Evolutionary conservation across 345 rosid species (phyloP), one percentile per base, ranked within the genome.

Genomic region (Salix dunnii): DNA sequence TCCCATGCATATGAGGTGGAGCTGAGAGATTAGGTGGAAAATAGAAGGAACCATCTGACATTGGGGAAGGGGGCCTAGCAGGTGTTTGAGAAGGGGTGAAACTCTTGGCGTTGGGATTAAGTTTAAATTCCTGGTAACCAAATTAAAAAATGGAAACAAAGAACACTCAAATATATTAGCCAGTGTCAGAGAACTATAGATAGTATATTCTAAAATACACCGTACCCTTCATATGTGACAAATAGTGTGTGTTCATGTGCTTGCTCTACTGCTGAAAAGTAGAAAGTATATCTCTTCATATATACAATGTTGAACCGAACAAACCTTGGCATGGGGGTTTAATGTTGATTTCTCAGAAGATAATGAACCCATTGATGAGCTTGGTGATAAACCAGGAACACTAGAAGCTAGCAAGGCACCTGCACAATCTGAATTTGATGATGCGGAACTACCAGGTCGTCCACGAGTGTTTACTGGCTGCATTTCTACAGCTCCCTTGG

Each of bases 91-190:
- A 72, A 69, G 91, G 97, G 17, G 73, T 82, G 81, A 91, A 94
- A 76, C 97, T 92, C 91, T 92, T 91, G 23, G 98, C 99, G 36
- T 96, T 89, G 51, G 98, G 99, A 86, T 93, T 96, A 51, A 90
- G 89, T 79, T 84, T 96, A 84, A 96, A 96, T 87, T 92, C 99
- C 99, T 96, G 91, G 72, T 28, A 75, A 72, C 23, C 81, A 64
- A 18, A 77, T 60, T 28, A 30, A 53, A 48, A 53, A 21, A 66
- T 33, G 31, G 3, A 46, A 23, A 42, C 4, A 46, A 51, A 64
- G 23, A 67, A n/a, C n/a, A 28, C 25, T 67, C 51, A 81, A 12
- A 70, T 60, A 68, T 7, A 58, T 78, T 42, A 67, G 61, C 53
- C 25, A 69, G 23, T 61, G 25, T 16, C 20, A 43, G 18, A 17